A percentile compares a stretch with the other conserved stretches of the same genome.
These are phyloP conservation scores for Schizophyllum amplum DNA, from an alignment of 1,284 basidiomycete species.

Conservation along the genomic window DNA sequence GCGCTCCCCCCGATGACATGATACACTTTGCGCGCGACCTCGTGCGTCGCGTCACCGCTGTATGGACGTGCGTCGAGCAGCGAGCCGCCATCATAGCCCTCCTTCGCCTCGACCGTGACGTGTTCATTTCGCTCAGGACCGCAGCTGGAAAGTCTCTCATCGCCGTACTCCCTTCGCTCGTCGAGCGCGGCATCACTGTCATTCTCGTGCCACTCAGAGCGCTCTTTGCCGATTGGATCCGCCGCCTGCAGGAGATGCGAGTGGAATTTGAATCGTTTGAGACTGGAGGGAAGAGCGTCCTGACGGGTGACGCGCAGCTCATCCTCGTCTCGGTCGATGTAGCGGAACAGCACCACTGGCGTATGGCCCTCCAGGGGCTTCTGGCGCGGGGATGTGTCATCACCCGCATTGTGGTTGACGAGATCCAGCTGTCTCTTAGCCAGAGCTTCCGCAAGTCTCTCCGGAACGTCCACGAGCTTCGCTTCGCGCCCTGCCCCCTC, in stretches of 20 bases:
- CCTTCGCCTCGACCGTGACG: not conserved
- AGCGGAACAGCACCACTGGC: not conserved
- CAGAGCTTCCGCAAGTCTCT: not conserved
- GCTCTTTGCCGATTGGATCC: not conserved
- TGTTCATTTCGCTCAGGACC: not conserved
- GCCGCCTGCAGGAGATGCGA: not conserved
- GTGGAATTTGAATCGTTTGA: not conserved
- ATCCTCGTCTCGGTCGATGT: not conserved
- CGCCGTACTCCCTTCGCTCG: not conserved
- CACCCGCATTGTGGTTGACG: not conserved
- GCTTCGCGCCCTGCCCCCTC: not conserved
- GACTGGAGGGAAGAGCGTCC: not conserved
- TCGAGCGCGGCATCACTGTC: not conserved
- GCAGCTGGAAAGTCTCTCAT: not conserved
- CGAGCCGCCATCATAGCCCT: no score
- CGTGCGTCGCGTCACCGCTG: no score
- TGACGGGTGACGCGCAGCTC: not conserved
- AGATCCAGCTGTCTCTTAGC: not conserved
- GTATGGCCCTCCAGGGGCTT: not conserved
- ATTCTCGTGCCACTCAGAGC: not conserved
- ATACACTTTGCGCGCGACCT: no score
- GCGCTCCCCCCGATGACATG: no score
- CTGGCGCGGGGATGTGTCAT: not conserved
- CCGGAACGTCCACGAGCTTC: not conserved
- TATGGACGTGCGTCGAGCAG: no score